Conservation (phyloP, 1,284 basidiomycete species). For the Ganoderma meredithae region DNA sequence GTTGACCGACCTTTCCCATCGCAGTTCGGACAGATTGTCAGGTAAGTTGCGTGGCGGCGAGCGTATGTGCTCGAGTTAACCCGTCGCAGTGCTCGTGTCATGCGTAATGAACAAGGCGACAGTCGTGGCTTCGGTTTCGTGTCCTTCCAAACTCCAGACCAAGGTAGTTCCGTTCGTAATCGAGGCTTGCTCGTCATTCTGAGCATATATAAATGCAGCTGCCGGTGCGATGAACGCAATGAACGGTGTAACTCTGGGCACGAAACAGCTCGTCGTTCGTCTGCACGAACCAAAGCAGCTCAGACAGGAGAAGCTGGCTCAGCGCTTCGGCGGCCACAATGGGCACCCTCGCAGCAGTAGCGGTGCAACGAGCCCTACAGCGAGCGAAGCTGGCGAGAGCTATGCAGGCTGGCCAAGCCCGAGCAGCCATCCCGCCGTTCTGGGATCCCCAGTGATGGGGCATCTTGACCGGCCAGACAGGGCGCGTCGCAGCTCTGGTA, state of each 20-base stretch:
- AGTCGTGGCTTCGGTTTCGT: constrained; percentile 97
- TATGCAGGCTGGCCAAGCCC: constrained; percentile 77
- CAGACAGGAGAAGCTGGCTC: constrained; percentile 86
- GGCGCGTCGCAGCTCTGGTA: constrained; percentile 78
- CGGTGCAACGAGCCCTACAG: constrained; percentile 82
- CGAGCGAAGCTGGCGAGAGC: constrained; percentile 80
- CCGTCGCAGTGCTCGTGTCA: constrained; percentile 81
- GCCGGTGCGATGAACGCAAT: constrained; percentile 76
- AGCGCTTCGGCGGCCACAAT: constrained; percentile 75
- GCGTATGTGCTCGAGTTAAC: constrained; percentile 13
- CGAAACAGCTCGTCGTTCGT: constrained; percentile 84
- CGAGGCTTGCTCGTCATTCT: background rate
- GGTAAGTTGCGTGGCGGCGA: constrained; percentile 50
- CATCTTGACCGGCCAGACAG: constrained; percentile 67
- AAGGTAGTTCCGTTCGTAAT: constrained; percentile 59
- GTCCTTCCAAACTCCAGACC: constrained; percentile 83
- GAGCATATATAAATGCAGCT: constrained; percentile 51
- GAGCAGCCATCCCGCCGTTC: constrained; percentile 55
- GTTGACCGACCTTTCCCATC: background rate
- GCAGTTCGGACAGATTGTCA: constrained; percentile 87
- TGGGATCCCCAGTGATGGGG: constrained; percentile 62
- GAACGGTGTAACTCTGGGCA: constrained; percentile 77
- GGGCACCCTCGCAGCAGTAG: constrained; percentile 79
- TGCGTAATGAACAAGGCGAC: constrained; percentile 87
- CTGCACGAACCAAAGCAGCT: constrained; percentile 91